Percentiles rank a stretch among this genome's conserved stretches.
Conservation (phyloP, 108 stramenopile species). For the Pseudonitzschia pungens region DNA sequence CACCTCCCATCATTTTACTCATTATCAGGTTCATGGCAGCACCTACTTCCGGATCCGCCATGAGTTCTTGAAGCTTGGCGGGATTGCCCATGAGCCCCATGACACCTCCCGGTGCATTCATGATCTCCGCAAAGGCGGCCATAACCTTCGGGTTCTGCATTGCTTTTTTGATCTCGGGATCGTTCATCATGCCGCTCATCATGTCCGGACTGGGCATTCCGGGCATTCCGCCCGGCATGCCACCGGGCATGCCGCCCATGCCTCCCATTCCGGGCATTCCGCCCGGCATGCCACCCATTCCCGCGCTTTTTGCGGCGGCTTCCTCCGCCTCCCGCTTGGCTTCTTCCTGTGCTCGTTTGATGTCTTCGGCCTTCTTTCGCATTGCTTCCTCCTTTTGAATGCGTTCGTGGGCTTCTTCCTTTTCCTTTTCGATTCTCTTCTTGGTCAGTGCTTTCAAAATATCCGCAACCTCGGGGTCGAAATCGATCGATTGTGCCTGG, state of each 20-base stretch:
- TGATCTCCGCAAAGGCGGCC: constrained; percentile 76
- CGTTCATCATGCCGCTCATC: constrained; percentile 77
- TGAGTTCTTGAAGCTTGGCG: constrained; percentile 80
- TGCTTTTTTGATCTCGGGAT: constrained; percentile 72
- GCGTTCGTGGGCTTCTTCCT: constrained; percentile 50
- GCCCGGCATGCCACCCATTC: constrained; percentile 53
- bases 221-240: constrained; percentile 29
- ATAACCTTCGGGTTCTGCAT: constrained; percentile 88
- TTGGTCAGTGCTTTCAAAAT: constrained; percentile 73
- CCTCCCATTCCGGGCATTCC: constrained; percentile 61
- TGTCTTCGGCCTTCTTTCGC: constrained; percentile 77
- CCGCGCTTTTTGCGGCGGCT: constrained; percentile 26
- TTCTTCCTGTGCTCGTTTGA: constrained; percentile 66
- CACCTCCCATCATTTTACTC: constrained; percentile 66
- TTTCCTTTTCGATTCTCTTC: constrained; percentile 68
- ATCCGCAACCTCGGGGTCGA: constrained; percentile 76
- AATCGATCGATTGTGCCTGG: constrained; percentile 85
- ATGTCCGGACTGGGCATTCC: constrained; percentile 63
- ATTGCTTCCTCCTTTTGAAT: constrained; percentile 71
- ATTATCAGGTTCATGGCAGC: constrained; percentile 86
- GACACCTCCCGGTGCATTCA: constrained; percentile 72
- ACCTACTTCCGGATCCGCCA: constrained; percentile 89
- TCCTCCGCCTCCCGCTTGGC: constrained; percentile 43
- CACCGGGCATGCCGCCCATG: constrained; percentile 31
- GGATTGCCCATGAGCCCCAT: constrained; percentile 80